A percentile compares a stretch with the other conserved stretches of the same genome.
These are phyloP conservation scores for Toxoplasma gondii DNA, from an alignment of 169 alveolate genomes.

Conservation along the genomic window DNA sequence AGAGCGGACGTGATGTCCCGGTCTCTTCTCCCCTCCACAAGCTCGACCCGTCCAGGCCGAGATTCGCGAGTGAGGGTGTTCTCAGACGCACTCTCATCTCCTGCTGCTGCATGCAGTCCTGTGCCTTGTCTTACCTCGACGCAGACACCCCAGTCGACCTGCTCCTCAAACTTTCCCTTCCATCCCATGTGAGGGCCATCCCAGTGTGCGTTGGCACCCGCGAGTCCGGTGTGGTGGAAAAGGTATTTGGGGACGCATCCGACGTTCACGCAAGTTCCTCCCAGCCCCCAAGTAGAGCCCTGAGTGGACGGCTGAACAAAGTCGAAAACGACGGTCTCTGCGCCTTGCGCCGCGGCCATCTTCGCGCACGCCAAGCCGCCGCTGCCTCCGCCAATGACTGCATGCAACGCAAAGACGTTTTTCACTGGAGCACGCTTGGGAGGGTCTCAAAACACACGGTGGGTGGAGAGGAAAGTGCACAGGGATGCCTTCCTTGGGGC, in stretches of 20 bases:
- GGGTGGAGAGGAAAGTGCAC: too few species aligned
- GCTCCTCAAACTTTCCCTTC: background rate
- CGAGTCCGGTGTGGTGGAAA: conserved; percentile 12
- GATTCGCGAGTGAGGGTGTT: too few species aligned
- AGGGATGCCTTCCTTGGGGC: too few species aligned
- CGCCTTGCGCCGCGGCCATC: conserved; percentile 94
- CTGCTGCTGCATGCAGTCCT: too few species aligned
- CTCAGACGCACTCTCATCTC: too few species aligned
- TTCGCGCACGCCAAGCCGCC: conserved; percentile 95
- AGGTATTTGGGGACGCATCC: conserved; percentile 95
- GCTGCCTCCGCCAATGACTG: conserved; percentile 93
- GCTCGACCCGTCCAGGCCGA: too few species aligned
- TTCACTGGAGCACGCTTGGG: background rate
- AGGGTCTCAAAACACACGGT: background rate
- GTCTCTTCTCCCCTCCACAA: too few species aligned
- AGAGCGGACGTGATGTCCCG: too few species aligned
- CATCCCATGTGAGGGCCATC: background rate
- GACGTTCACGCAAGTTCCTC: conserved; percentile 99
- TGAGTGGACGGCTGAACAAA: conserved; percentile 95
- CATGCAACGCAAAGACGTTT: conserved; percentile 37
- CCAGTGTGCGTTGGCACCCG: background rate
- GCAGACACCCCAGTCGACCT: background rate
- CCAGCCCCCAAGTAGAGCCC: conserved; percentile 97
- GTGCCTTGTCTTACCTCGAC: background rate
- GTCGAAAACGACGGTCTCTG: conserved; percentile 94